Conservation (phyloP, 805 yeast species). For the Yamadazyma paraphyllophila region DNA sequence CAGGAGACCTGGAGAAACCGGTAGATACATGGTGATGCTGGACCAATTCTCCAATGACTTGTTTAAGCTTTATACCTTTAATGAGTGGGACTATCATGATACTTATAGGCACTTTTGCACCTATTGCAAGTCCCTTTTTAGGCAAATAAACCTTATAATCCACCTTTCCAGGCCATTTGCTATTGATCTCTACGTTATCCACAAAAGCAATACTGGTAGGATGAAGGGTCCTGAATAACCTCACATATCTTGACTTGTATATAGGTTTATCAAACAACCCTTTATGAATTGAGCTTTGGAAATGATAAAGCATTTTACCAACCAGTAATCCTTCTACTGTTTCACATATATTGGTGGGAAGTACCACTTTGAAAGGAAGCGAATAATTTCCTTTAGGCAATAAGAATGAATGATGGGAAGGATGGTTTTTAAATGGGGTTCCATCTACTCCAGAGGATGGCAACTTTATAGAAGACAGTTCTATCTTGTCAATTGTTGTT, state of each 20-base stretch:
- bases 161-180: conserved; percentile 52
- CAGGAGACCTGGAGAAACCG: conserved; percentile 40
- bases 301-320: conserved; percentile 42
- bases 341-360: conserved; percentile 50
- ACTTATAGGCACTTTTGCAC: conserved; percentile 41
- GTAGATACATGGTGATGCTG: conserved; percentile 35
- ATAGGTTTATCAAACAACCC: conserved; percentile 43
- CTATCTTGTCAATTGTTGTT: conserved; percentile 17
- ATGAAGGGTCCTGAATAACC: conserved; percentile 45
- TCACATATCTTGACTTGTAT: conserved; percentile 34
- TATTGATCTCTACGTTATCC: conserved; percentile 46
- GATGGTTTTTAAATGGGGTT: conserved; percentile 39
- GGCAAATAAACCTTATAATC: conserved; percentile 48
- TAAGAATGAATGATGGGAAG: conserved; percentile 33
- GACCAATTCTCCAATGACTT: conserved; percentile 22
- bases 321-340: conserved; percentile 49
- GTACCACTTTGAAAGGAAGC: conserved; percentile 43
- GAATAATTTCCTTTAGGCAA: conserved; percentile 53
- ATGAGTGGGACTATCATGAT: conserved; percentile 45
- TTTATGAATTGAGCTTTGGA: conserved; percentile 41
- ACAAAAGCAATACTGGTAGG: conserved; percentile 36
- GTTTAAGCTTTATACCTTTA: conserved; percentile 40
- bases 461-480: conserved; percentile 17
- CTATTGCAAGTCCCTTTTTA: conserved; percentile 46
- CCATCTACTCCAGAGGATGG: conserved; percentile 42